Conservation (phyloP, 495 filamentous ascomycete species). For the Aspergillus ellipticus region DNA sequence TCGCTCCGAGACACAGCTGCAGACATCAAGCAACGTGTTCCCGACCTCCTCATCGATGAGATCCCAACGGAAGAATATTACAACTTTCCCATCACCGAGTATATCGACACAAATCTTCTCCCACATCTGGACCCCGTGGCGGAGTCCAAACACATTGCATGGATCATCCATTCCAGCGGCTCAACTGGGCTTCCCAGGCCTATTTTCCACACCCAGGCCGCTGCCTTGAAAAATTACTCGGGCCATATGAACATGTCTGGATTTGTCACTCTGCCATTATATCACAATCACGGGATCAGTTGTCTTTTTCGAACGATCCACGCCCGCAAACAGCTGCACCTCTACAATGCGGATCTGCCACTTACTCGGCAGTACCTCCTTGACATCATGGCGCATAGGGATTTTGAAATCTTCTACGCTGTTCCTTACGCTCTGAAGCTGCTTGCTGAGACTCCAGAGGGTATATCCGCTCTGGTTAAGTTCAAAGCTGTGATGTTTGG, state of each 20-base stretch:
- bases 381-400: constrained; percentile 40
- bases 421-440: constrained; percentile 57
- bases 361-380: constrained; percentile 50
- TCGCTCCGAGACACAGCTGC: constrained; percentile 22
- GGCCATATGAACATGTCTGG: constrained; percentile 28
- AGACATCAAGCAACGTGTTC: constrained; percentile 19
- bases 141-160: constrained; percentile 33
- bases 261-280: constrained; percentile 53
- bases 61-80: constrained; percentile 17
- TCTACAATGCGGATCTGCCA: constrained; percentile 49
- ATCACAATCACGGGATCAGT: constrained; percentile 48
- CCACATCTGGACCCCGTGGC: constrained; percentile 16
- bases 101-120: constrained; percentile 17
- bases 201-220: constrained; percentile 35
- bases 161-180: constrained; percentile 57
- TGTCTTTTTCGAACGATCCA: constrained; percentile 44
- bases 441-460: constrained; percentile 46
- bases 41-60: constrained; percentile 13
- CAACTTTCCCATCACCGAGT: constrained; percentile 15
- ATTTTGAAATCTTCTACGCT: constrained; percentile 48
- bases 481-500: constrained; percentile 48
- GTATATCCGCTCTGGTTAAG: constrained; percentile 39
- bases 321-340: constrained; percentile 39
- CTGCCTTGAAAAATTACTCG: constrained; percentile 30
- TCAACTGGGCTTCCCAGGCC: constrained; percentile 60